Evolutionary conservation across 345 rosid genomes (phyloP).

Genomic region (Eucalyptus microcorys): DNA sequence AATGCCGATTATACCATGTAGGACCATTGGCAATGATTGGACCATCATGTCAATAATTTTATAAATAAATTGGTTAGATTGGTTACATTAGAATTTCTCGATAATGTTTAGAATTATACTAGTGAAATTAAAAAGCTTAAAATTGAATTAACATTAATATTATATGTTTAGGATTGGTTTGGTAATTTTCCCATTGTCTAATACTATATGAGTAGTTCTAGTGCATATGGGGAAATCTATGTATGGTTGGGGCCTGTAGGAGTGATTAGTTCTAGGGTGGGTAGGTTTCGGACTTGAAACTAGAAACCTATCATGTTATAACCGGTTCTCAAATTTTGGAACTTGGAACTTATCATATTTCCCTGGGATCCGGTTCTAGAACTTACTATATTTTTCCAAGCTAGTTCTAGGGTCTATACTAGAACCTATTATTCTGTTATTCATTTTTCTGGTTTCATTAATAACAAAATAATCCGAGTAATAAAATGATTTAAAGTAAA

Average conservation of each 20-base stretch:
- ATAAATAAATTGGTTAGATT: neutral
- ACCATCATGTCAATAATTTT: rapidly evolving
- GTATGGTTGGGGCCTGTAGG: neutral
- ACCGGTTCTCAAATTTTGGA: too few relatives aligned
- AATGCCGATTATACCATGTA: neutral
- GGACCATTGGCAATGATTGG: neutral
- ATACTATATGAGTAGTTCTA: neutral
- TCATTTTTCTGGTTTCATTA: too few relatives aligned
- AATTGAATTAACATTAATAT: neutral
- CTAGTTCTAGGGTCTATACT: neutral
- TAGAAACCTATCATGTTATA: neutral
- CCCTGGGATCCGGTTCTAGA: rapidly evolving
- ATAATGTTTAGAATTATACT: neutral
- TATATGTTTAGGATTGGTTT: neutral
- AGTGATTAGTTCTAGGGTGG: neutral
- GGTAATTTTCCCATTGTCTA: neutral
- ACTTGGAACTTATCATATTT: neutral
- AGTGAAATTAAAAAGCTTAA: neutral
- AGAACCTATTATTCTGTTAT: neutral
- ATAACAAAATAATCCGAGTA: neutral
- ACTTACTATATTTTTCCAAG: too few relatives aligned
- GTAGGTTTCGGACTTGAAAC: neutral
- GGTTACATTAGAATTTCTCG: neutral
- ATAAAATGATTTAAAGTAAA: too few relatives aligned
- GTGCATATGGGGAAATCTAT: neutral